Evolutionary conservation across 2,329 filamentous ascomycete genomes (phyloP), one percentile per base, ranked within the genome.

Genomic region (Diaporthe aspalathi): DNA sequence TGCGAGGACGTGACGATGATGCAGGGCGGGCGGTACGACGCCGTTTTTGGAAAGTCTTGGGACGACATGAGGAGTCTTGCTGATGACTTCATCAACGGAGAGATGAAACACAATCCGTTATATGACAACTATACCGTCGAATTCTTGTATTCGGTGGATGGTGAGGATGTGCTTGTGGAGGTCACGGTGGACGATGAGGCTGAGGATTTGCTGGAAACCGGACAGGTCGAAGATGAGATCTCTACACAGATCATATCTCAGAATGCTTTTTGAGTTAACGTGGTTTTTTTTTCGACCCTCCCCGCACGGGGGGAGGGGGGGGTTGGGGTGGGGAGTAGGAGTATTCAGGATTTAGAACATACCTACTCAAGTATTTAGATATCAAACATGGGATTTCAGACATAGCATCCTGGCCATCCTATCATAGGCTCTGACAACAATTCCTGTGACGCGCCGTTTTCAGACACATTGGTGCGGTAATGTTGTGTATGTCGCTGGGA

Each of bases 1-100:
- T 72, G 67, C 29, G 60, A 67, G 11, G 43, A 70, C 45, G 43
- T 50, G 2, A 35, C 24, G 16, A 72, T 54, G 57, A 22, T 24
- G 27, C 38, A 27, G 4, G 38, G 24, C 20, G 60, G 57, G 12
- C 24, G 27, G 17, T 67, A 70, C 27, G 57, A 67, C 8, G 22
- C 24, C 2, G 27, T 70, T 5, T 72, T 70, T 47, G 52, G 70
- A 20, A 50, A 5, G 17, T 32, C 20, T 20, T 45, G 40, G 20
- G 32, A 49, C 11, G 60, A 47, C 16, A 40, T 35, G 17, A 50
- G 24, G 12, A 70, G 60, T 7, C 20, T 65, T 32, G 60, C 70
- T 22, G 67, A 57, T 5, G 32, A 40, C 2, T 72, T 67, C 6
- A 67, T 72, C 57, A 72, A 72, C 29, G 60, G 57, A 8, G n/a